Conservation (phyloP, 2,329 filamentous ascomycete genomes). For the Verruconis gallopava region DNA sequence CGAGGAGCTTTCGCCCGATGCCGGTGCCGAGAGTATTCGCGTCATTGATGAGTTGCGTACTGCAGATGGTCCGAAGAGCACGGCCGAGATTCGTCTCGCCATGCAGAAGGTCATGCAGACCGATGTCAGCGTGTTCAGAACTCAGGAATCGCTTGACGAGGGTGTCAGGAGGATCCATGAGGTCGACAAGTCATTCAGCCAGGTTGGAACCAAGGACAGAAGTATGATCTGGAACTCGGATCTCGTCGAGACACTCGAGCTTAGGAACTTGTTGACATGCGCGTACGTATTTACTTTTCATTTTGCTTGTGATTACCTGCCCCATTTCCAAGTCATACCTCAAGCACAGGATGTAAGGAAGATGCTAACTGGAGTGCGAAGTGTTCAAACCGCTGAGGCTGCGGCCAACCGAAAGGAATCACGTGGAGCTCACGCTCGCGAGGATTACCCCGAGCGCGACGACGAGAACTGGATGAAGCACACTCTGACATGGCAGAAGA, state of each 20-base stretch:
- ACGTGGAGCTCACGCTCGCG: slow-evolving; percentile 89
- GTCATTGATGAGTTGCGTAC: slow-evolving; percentile 77
- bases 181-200: slow-evolving; percentile 65
- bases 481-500: slow-evolving; percentile 90
- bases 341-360: slow-evolving; percentile 26
- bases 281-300: slow-evolving; percentile 49
- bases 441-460: slow-evolving; percentile 92
- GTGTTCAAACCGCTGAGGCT: slow-evolving; percentile 81
- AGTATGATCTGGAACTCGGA: slow-evolving; percentile 99
- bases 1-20: slow-evolving; percentile 69
- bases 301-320: not conserved
- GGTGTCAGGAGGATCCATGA: slow-evolving; percentile 79
- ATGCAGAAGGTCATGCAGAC: slow-evolving; percentile 99
- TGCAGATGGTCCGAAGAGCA: slow-evolving; percentile 72
- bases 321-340: slow-evolving; percentile 23
- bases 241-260: slow-evolving; percentile 87
- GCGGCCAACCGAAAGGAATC: slow-evolving; percentile 95
- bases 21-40: slow-evolving; percentile 75
- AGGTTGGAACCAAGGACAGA: slow-evolving; percentile 92
- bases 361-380: no score
- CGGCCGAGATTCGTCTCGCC: slow-evolving; percentile 71
- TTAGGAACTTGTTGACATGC: slow-evolving; percentile 92
- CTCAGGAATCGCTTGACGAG: slow-evolving; percentile 83
- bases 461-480: slow-evolving; percentile 99
- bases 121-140: slow-evolving; percentile 93